Evolutionary conservation across 768 basidiomycete genomes (phyloP).

Genomic region (Macrocybe gigantea): DNA sequence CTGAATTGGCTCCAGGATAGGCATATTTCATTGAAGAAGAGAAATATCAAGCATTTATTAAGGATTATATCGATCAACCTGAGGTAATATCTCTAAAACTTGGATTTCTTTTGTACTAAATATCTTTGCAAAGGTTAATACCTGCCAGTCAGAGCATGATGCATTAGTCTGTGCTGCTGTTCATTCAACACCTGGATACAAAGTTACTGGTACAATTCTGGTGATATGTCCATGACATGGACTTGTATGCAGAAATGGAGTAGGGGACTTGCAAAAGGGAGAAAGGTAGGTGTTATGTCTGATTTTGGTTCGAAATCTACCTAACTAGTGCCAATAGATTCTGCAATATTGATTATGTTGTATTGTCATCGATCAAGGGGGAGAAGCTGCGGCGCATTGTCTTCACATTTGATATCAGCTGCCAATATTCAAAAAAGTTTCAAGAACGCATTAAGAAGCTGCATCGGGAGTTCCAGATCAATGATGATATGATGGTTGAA

Average conservation of each 20-base stretch:
- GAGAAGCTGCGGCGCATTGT: neutral
- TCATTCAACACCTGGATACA: constrained; percentile 5
- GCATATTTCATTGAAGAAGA: constrained; percentile 7
- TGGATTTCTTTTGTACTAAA: neutral
- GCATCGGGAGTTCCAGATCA: constrained; percentile 2
- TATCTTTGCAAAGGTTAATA: constrained; percentile 8
- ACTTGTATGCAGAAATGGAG: constrained; percentile 10
- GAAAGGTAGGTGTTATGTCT: constrained; percentile 7
- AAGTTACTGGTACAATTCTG: constrained; percentile 3
- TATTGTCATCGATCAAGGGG: constrained; percentile 2
- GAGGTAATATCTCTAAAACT: constrained; percentile 6
- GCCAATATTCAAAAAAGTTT: constrained; percentile 16
- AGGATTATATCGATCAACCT: constrained; percentile 2
- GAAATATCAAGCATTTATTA: constrained; percentile 3
- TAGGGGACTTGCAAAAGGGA: constrained; percentile 17
- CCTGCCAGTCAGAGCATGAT: constrained; percentile 12
- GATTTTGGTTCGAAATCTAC: neutral
- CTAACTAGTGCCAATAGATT: constrained; percentile 2
- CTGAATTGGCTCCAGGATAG: constrained; percentile 11
- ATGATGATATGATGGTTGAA: constrained; percentile 1
- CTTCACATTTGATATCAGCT: constrained; percentile 19
- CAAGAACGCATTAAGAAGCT: constrained; percentile 3
- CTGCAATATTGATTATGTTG: constrained; percentile 10
- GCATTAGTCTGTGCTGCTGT: constrained; percentile 10
- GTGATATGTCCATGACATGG: constrained; percentile 12